Evolutionary conservation across 2,329 filamentous ascomycete species (phyloP), one percentile per base, ranked within the genome.

Genomic region (Sporothrix pseudoabietina): DNA sequence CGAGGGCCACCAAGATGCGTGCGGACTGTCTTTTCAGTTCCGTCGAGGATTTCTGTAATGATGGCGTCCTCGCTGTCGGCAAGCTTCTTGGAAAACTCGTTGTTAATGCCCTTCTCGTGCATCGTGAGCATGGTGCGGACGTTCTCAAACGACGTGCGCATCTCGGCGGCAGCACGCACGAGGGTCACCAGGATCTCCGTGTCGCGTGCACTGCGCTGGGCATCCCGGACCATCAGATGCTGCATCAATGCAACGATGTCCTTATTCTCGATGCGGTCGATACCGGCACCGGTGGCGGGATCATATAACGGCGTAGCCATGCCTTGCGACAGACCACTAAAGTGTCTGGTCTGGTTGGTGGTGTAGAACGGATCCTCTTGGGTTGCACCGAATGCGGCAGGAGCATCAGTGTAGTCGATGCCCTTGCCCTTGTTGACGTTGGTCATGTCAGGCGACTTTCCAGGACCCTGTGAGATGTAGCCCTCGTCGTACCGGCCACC

Each of bases 171-270:
- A 72, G 94, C 94, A 74, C 95, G 91, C 75, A 99, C 96, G 44
- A 99, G 88, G 0, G 96, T 95, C 65, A 98, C 93, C 22, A 99
- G 85, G 72, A 99, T 98, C 82, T 99, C 96, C 0, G 96, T 98
- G 78, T 99, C 96, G 61, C 96, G 89, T 63, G 96, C 96, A 82
- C 96, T 98, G 74, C 96, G 91, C 83, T 98, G 95, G 55, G 95
- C 96, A 83, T 99, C 96, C 49, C 96, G 92, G 76, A 98, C 96
- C 80, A 97, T 98, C 75, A 99, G 90, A 82, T 99, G 96, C 80
- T 99, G 95, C 96, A 99, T 99, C 75, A 99, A 85, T 32, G 95
- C 94, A 76, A 99, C 92, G 78, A 99, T 97, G 79, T 99, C 96
- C 83, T 97, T 96, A 63, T 94, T 97, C 80, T 98, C 92, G 70